Evolutionary conservation across 768 basidiomycete genomes (phyloP).

Genomic region (Lactarius pseudohatsudake): DNA sequence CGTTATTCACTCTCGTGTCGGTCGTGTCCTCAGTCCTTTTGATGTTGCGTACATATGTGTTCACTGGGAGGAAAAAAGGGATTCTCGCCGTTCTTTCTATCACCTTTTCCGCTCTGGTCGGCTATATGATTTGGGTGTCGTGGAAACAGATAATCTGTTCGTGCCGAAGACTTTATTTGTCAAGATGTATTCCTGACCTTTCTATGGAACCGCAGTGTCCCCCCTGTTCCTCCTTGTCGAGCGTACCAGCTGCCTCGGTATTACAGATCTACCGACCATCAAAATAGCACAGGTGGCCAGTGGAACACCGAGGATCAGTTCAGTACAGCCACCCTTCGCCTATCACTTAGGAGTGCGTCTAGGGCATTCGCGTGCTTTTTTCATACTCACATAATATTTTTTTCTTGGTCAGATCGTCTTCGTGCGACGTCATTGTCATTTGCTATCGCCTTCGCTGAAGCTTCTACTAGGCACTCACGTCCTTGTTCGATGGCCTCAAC

Average conservation of each 20-base stretch:
- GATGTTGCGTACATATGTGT: constrained; percentile 28
- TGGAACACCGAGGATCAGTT: neutral
- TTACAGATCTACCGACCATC: neutral
- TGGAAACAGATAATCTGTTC: neutral
- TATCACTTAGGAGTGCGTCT: constrained; percentile 25
- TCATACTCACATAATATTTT: neutral
- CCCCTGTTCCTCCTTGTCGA: constrained; percentile 1
- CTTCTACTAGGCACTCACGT: constrained; percentile 4
- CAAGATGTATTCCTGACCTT: neutral
- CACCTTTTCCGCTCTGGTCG: constrained; percentile 4
- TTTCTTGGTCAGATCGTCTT: constrained; percentile 9
- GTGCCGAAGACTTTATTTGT: neutral
- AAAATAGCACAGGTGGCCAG: neutral
- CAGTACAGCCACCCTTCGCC: neutral
- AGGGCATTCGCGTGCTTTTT: neutral
- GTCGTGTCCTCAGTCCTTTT: constrained; percentile 19
- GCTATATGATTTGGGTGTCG: constrained; percentile 17
- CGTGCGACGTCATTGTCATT: neutral
- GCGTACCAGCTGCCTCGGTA: constrained; percentile 14
- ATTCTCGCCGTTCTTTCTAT: constrained; percentile 13
- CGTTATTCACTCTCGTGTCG: neutral
- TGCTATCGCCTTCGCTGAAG: neutral
- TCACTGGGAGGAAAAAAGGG: constrained; percentile 10
- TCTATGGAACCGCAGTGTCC: constrained; percentile 8
- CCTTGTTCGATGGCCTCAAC: constrained; percentile 22